phyloP scores from a whole-genome alignment of 306 rosid species.

The Castanea sativa region DNA sequence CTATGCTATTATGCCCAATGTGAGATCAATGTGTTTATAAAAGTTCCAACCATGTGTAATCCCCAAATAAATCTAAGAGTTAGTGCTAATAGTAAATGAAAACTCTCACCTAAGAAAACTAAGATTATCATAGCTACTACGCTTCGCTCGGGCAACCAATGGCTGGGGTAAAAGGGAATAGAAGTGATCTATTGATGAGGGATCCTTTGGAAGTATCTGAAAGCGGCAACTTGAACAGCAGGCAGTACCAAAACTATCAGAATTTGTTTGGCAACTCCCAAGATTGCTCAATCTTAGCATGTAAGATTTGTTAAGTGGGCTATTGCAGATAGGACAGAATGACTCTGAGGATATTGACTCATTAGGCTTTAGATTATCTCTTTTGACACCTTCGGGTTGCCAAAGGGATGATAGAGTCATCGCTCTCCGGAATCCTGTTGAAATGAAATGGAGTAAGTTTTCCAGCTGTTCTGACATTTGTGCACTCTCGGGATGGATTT shows the following conservation, averaged over 20 bases:
- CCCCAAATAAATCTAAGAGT: conserved; percentile 13
- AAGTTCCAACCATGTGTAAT: not conserved
- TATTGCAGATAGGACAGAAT: conserved; percentile 72
- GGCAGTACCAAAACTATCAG: conserved; percentile 33
- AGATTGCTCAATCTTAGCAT: conserved; percentile 37
- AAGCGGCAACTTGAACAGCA: conserved; percentile 84
- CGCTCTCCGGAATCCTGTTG: conserved; percentile 72
- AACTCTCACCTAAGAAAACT: conserved; percentile 51
- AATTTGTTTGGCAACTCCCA: conserved; percentile 20
- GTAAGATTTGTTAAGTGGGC: conserved; percentile 76
- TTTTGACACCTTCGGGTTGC: conserved; percentile 81
- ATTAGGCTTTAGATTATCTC: conserved; percentile 68
- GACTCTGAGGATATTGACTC: conserved; percentile 79
- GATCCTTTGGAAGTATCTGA: conserved; percentile 83
- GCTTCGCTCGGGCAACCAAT: conserved; percentile 52
- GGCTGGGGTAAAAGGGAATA: conserved; percentile 48
- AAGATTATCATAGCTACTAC: conserved; percentile 33
- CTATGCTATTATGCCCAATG: not conserved
- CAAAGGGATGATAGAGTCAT: conserved; percentile 64
- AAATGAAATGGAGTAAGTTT: conserved; percentile 92
- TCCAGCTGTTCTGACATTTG: conserved; percentile 91
- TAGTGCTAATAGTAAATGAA: conserved; percentile 9
- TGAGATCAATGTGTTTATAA: not conserved
- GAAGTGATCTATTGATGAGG: conserved; percentile 45
- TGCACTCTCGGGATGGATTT: conserved; percentile 89